Evolutionary conservation across 2,329 filamentous ascomycete genomes (phyloP).

Genomic region (Sarocladium brachiariae): DNA sequence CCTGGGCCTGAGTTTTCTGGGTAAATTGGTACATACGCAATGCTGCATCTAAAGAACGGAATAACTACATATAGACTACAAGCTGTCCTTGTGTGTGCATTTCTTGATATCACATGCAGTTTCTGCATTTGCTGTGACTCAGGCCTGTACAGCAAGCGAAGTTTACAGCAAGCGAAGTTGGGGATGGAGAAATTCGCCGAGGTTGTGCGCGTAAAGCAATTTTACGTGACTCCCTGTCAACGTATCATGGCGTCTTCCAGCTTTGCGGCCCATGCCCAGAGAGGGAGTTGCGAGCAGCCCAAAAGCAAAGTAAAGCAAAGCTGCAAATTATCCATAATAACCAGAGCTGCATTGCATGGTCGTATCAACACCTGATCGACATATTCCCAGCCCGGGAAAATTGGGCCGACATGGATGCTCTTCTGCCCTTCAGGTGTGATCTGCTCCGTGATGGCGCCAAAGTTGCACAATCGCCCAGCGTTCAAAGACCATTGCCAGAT

Average conservation of each 20-base stretch:
- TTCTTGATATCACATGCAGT: not conserved
- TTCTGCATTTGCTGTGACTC: not conserved
- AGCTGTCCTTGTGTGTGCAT: too few species aligned
- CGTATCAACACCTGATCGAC: slow-evolving; percentile 1
- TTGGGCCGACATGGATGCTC: not conserved
- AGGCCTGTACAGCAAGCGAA: not conserved
- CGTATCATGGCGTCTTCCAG: not conserved
- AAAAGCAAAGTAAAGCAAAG: not conserved
- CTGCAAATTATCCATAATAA: not conserved
- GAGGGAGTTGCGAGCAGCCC: not conserved
- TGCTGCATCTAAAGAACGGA: too few species aligned
- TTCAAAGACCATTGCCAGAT: too few species aligned
- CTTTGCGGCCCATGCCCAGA: not conserved
- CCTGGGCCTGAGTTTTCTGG: not conserved
- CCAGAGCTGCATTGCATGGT: not conserved
- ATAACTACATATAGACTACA: not conserved
- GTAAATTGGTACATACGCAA: slow-evolving; percentile 2
- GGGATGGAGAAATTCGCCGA: too few species aligned
- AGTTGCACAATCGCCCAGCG: too few species aligned
- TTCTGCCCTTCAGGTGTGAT: not conserved
- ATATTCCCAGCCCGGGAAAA: not conserved
- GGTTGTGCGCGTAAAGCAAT: too few species aligned
- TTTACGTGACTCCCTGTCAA: not conserved
- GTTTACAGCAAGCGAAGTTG: not conserved
- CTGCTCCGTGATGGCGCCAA: too few species aligned